These are phyloP conservation scores for Mycena indigotica DNA, from an alignment of 768 basidiomycete species.

Conservation along the genomic window DNA sequence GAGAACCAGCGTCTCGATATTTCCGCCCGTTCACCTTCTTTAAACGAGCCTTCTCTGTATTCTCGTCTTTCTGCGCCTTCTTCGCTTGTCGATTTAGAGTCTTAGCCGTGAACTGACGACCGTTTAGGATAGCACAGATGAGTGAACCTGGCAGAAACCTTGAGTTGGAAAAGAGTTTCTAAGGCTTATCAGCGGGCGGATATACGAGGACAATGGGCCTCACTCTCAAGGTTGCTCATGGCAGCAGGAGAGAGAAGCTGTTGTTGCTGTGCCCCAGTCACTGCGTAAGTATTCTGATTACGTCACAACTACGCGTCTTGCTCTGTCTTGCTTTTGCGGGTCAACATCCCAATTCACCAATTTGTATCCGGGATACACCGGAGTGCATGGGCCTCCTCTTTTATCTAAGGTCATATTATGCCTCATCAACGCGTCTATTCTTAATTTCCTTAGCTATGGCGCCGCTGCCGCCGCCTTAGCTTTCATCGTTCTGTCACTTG, in stretches of 20 bases:
- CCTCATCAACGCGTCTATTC: not conserved
- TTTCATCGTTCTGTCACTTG: conserved; percentile 90
- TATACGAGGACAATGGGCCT: conserved; percentile 34
- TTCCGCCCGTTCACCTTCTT: conserved; percentile 73
- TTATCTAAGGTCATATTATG: conserved; percentile 60
- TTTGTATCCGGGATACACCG: no score
- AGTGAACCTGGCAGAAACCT: conserved; percentile 52
- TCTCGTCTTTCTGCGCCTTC: conserved; percentile 97
- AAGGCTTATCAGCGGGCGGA: conserved; percentile 34
- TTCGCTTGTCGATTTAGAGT: conserved; percentile 91
- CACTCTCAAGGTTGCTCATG: conserved; percentile 91
- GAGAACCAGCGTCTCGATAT: conserved; percentile 5
- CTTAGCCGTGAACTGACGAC: conserved; percentile 92
- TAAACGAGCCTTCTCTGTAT: conserved; percentile 79
- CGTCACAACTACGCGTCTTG: no score
- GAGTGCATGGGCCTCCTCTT: conserved; percentile 57
- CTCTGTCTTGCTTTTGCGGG: no score
- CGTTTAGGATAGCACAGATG: conserved; percentile 8
- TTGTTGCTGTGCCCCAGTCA: no score
- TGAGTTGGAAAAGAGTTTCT: conserved; percentile 99
- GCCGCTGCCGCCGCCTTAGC: conserved; percentile 78
- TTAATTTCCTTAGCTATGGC: conserved; percentile 55
- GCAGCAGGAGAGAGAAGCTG: conserved; percentile 19
- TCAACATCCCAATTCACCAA: no score
- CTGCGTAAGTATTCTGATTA: not conserved